Evolutionary conservation across 305 asterid genomes (phyloP).

Genomic region (Rubia peregrina): DNA sequence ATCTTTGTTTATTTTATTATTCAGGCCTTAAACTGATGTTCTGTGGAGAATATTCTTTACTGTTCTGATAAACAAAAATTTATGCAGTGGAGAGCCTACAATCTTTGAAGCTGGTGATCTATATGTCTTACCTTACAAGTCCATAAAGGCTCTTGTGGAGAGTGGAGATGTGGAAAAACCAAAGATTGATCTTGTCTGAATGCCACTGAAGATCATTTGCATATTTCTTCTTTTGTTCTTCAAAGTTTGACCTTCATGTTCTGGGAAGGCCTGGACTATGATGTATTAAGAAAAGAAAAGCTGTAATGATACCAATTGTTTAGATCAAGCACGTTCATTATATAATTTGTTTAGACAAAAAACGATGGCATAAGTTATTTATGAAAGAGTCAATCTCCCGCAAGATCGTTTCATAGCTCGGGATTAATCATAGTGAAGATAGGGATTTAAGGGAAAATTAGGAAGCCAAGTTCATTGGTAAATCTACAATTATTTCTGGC

Average conservation of each 20-base stretch:
- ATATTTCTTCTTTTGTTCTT: not conserved
- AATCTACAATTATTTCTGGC: too few species aligned
- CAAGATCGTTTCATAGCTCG: too few species aligned
- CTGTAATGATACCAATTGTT: too few species aligned
- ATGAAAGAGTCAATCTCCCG: too few species aligned
- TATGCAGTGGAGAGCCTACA: not conserved
- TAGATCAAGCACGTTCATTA: not conserved
- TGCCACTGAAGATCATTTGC: not conserved
- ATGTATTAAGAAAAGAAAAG: not conserved
- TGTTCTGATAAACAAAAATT: not conserved
- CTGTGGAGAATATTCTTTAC: not conserved
- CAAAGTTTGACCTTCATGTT: not conserved
- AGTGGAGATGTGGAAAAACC: not conserved
- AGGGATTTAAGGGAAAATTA: too few species aligned
- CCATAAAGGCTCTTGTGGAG: conserved; percentile 2
- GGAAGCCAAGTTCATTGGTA: too few species aligned
- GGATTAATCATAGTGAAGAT: too few species aligned
- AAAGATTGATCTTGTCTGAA: not conserved
- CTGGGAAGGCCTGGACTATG: not conserved
- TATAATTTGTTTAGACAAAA: too few species aligned
- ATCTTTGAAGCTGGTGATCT: not conserved
- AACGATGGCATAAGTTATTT: too few species aligned
- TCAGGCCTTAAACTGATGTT: not conserved
- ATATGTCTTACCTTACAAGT: not conserved
- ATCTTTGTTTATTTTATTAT: not conserved